A percentile compares a stretch with the other conserved stretches of the same genome.
These are phyloP conservation scores for Cucurbitaria berberidis DNA, from an alignment of 2,329 filamentous ascomycete species.

Conservation along the genomic window DNA sequence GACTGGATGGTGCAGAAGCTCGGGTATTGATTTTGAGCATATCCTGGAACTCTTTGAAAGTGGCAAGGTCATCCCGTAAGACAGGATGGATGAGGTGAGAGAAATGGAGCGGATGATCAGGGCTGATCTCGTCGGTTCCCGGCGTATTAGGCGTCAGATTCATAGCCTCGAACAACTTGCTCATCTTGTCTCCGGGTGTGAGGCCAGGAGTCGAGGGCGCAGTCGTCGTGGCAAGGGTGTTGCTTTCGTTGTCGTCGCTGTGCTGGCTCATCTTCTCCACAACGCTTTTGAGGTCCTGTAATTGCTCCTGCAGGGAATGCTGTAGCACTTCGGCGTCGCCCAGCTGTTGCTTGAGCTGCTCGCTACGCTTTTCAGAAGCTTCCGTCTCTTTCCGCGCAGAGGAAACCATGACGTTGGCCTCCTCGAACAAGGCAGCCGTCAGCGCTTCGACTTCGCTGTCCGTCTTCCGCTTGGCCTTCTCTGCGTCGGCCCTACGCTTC, in stretches of 20 bases:
- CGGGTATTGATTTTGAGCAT: conserved; percentile 70
- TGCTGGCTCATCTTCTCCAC: conserved; percentile 85
- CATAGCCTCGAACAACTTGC: conserved; percentile 66
- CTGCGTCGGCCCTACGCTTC: conserved; percentile 50
- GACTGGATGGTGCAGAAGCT: conserved; percentile 65
- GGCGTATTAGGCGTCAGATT: conserved; percentile 58
- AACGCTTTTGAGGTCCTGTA: conserved; percentile 87
- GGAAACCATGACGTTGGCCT: conserved; percentile 98
- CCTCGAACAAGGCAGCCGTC: conserved; percentile 93
- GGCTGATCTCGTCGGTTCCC: conserved; percentile 60
- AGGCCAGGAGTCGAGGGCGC: conserved; percentile 82
- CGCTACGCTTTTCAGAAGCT: conserved; percentile 79
- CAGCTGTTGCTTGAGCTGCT: conserved; percentile 84
- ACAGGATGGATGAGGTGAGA: conserved; percentile 83
- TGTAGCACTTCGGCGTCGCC: conserved; percentile 85
- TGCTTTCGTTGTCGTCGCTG: conserved; percentile 72
- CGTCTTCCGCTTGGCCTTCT: conserved; percentile 80
- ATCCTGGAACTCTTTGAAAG: conserved; percentile 84
- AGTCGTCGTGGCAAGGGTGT: conserved; percentile 66
- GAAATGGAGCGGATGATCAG: conserved; percentile 73
- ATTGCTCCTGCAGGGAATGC: conserved; percentile 89
- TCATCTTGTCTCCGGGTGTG: conserved; percentile 62
- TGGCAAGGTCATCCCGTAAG: conserved; percentile 77
- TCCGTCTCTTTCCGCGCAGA: conserved; percentile 86
- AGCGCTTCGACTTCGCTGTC: conserved; percentile 91